Evolutionary conservation across 1,284 basidiomycete species (phyloP).

Genomic region (Wolfiporia cocos): DNA sequence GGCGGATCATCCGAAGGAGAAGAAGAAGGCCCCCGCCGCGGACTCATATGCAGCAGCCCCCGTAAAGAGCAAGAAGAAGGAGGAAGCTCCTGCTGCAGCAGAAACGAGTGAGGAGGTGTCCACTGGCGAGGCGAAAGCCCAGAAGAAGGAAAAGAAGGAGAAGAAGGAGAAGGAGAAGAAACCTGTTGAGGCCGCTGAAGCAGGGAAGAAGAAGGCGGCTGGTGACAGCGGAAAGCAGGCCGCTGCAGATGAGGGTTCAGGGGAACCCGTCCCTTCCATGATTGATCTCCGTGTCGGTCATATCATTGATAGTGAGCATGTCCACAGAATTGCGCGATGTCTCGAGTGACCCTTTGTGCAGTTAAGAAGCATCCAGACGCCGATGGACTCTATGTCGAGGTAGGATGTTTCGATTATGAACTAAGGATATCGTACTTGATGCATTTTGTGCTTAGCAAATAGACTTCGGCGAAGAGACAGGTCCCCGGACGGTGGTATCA

Average conservation of each 20-base stretch:
- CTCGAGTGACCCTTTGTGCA: no score
- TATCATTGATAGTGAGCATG: slow-evolving; percentile 84
- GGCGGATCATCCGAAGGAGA: slow-evolving; percentile 71
- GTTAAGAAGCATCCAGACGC: slow-evolving; percentile 94
- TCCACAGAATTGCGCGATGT: no score
- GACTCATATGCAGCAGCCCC: slow-evolving; percentile 20
- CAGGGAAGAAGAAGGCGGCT: slow-evolving; percentile 37
- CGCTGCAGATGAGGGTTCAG: slow-evolving; percentile 50
- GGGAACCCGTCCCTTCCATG: slow-evolving; percentile 86
- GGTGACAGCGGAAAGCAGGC: slow-evolving; percentile 31
- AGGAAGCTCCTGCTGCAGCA: slow-evolving; percentile 21
- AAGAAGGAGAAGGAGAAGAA: slow-evolving; percentile 37
- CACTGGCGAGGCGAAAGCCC: slow-evolving; percentile 25
- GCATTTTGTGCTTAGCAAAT: slow-evolving; percentile 59
- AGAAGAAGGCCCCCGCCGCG: slow-evolving; percentile 61
- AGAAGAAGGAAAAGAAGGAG: slow-evolving; percentile 47
- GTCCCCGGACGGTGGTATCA: slow-evolving; percentile 90
- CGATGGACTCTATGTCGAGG: slow-evolving; percentile 88
- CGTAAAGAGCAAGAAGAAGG: slow-evolving; percentile 18
- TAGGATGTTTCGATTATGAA: slow-evolving; percentile 22
- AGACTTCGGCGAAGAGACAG: slow-evolving; percentile 89
- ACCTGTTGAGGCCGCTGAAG: slow-evolving; percentile 25
- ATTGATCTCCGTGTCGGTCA: slow-evolving; percentile 90
- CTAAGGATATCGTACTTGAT: background rate
- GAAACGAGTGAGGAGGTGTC: slow-evolving; percentile 22